Conservation (phyloP, 768 basidiomycete genomes). For the Russula earlei region DNA sequence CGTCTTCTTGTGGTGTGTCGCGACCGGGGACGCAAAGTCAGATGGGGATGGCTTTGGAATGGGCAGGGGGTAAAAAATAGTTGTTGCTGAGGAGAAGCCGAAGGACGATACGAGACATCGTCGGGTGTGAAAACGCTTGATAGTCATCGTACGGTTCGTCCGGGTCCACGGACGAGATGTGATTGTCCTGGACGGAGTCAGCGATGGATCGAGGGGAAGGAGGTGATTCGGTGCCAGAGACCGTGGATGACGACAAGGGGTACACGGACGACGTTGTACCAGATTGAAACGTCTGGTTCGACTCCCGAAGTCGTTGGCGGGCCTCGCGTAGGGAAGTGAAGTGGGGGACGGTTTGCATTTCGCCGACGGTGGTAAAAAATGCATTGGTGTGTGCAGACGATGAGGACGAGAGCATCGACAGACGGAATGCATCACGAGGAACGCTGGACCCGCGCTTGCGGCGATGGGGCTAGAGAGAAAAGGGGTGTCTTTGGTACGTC, state of each 20-base stretch:
- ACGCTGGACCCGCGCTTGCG: conserved; percentile 20
- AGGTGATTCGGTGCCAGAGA: conserved; percentile 54
- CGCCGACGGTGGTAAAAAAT: conserved; percentile 17
- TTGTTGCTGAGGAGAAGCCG: conserved; percentile 78
- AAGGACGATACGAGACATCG: conserved; percentile 78
- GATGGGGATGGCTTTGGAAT: conserved; percentile 69
- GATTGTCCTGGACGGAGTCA: conserved; percentile 35
- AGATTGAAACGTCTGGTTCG: conserved; percentile 52
- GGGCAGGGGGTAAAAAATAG: conserved; percentile 83
- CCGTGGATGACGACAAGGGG: conserved; percentile 60
- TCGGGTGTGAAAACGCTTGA: conserved; percentile 41
- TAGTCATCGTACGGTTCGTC: conserved; percentile 22
- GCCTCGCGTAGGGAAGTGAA: conserved; percentile 20
- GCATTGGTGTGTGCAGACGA: conserved; percentile 18
- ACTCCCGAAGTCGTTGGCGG: conserved; percentile 32
- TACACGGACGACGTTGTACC: conserved; percentile 69
- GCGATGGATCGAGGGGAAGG: conserved; percentile 51
- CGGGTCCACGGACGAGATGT: conserved; percentile 26
- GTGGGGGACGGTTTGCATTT: conserved; percentile 20
- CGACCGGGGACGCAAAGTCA: conserved; percentile 42
- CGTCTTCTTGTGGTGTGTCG: conserved; percentile 36
- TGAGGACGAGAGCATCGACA: conserved; percentile 17
- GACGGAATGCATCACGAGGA: conserved; percentile 20
- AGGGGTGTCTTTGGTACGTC: background rate
- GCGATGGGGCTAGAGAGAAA: background rate